Evolutionary conservation across 331 rosid species (phyloP), one percentile per base, ranked within the genome.

Genomic region (Cucumis variabilis): DNA sequence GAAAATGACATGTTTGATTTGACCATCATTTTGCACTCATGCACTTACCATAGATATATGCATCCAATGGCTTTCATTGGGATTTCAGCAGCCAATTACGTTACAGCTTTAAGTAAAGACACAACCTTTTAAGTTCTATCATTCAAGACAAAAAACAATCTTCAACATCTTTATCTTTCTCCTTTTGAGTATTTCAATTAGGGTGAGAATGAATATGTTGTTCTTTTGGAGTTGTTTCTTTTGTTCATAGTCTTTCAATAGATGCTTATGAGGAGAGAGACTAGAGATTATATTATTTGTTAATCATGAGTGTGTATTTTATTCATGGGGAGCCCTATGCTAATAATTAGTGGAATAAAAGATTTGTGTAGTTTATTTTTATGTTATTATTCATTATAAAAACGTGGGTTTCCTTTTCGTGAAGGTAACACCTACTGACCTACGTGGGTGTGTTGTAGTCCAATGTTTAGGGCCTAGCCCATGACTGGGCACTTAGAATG

Each of bases 81-180:
- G 60, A 75, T 44, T 75, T 23, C 60, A 75, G 82, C 13, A 75
- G 19, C 82, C 82, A 75, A 75, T 74, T 12, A 74, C 12, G 81
- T 74, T 58, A 5, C 58, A 21, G 14, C 81, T 74, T 74, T 74
- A 21, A 30, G 25, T 7, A 7, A 20, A 21, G 55, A 33, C 80
- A 41, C 80, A 16, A 13, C 53, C 46, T 74, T 71, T 71, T 27
- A 69, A 44, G 48, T 44, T 44, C 8, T 44, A 44, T 70, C 46
- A 13, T 68, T 27, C 6, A 28, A 70, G 75, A 70, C 44, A 27
- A 27, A 69, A 27, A 6, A 27, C 27, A 28, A 1, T 8, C 11
- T 28, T 7, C 11, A 28, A 28, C 16, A 28, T 70, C 75, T 33
- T 73, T 73, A 23, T 73, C 17, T 37, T 12, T 74, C 28, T 67